Evolutionary conservation across 768 basidiomycete species (phyloP).

Genomic region (Leccinum barrowsii): DNA sequence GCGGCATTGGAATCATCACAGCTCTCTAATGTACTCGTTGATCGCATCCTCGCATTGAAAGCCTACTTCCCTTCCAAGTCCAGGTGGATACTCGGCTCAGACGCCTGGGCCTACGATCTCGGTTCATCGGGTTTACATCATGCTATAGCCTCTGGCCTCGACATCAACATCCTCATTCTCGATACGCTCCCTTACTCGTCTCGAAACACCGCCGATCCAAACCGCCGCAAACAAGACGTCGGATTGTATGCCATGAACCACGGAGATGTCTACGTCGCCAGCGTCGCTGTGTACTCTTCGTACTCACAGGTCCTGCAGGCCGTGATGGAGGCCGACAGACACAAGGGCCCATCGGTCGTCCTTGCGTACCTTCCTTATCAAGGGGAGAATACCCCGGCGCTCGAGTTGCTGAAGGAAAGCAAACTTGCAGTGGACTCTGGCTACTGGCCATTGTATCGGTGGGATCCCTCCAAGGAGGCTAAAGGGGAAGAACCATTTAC

Average conservation of each 20-base stretch:
- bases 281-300: constrained; percentile 92
- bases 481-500: constrained; percentile 80
- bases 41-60: constrained; percentile 56
- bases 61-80: constrained; percentile 53
- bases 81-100: constrained; percentile 46
- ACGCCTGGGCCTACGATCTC: constrained; percentile 82
- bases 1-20: constrained; percentile 43
- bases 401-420: constrained; percentile 94
- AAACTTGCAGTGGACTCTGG: constrained; percentile 95
- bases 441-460: constrained; percentile 97
- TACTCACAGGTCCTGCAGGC: constrained; percentile 93
- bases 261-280: constrained; percentile 94
- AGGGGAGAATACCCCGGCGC: constrained; percentile 69
- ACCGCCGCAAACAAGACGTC: constrained; percentile 84
- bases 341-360: constrained; percentile 86
- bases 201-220: constrained; percentile 63
- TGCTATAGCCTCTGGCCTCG: constrained; percentile 82
- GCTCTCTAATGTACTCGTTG: constrained; percentile 41
- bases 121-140: constrained; percentile 96
- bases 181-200: constrained; percentile 88
- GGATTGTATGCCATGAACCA: constrained; percentile 99
- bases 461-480: constrained; percentile 86
- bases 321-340: constrained; percentile 85
- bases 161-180: constrained; percentile 93
- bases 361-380: constrained; percentile 93